Percentiles rank a stretch among this genome's conserved stretches.
These are phyloP conservation scores for Colletotrichum graminicola DNA, from an alignment of 2,329 filamentous ascomycete genomes.

Conservation along the genomic window DNA sequence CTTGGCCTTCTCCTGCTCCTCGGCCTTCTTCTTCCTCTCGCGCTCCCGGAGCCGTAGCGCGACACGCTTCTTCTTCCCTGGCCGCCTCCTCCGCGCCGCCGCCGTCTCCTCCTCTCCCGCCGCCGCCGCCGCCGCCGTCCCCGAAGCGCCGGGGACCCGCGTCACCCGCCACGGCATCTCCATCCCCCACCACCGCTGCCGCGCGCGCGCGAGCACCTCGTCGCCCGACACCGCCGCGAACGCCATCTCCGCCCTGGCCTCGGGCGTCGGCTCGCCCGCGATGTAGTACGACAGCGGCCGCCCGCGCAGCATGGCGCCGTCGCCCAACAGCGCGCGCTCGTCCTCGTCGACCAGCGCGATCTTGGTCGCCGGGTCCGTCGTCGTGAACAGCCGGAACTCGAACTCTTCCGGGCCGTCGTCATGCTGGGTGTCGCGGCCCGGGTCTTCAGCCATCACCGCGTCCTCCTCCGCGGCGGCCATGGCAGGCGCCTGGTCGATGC, in stretches of 20 bases:
- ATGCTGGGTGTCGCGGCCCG: conserved; percentile 36
- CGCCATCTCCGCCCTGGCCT: conserved; percentile 55
- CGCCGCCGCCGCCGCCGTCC: neutral
- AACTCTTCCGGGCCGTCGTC: conserved; percentile 57
- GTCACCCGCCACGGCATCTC: conserved; percentile 72
- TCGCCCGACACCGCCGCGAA: conserved; percentile 64
- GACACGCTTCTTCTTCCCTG: conserved; percentile 71
- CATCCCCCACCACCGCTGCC: conserved; percentile 65
- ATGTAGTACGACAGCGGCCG: conserved; percentile 65
- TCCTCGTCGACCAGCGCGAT: conserved; percentile 63
- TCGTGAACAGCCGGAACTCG: conserved; percentile 70
- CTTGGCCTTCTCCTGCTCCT: conserved; percentile 54
- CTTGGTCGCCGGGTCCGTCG: conserved; percentile 58
- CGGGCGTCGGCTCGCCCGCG: conserved; percentile 52
- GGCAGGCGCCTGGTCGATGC: conserved; percentile 41
- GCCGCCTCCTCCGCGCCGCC: conserved; percentile 57
- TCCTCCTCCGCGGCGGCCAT: conserved; percentile 34
- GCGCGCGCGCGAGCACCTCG: conserved; percentile 61
- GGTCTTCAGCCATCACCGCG: conserved; percentile 36
- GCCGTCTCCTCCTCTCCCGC: conserved; percentile 42
- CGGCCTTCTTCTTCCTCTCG: conserved; percentile 55
- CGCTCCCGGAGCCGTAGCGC: conserved; percentile 61
- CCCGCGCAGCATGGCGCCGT: conserved; percentile 52
- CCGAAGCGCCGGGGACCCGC: conserved; percentile 49
- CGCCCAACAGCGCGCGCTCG: conserved; percentile 48